Conservation (phyloP, 1,284 basidiomycete species). For the Leccinum laetum region DNA sequence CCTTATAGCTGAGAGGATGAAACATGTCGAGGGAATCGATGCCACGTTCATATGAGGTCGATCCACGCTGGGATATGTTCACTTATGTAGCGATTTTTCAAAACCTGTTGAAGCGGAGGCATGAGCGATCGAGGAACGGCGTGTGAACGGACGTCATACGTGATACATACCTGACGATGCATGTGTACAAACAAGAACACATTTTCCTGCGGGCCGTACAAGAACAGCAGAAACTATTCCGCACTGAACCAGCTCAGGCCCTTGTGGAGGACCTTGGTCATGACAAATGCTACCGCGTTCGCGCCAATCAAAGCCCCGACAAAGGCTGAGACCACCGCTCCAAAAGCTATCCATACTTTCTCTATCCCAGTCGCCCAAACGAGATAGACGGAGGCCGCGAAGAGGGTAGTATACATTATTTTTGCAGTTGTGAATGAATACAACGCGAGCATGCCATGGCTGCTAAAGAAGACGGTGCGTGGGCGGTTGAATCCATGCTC, state of each 20-base stretch:
- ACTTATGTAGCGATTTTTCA: too few species aligned
- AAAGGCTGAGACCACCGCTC: slow-evolving; percentile 48
- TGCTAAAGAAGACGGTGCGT: slow-evolving; percentile 76
- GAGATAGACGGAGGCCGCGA: slow-evolving; percentile 47
- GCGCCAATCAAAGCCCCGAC: slow-evolving; percentile 62
- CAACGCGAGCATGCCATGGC: slow-evolving; percentile 69
- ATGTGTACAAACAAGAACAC: too few species aligned
- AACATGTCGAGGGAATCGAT: too few species aligned
- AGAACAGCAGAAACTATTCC: slow-evolving; percentile 67
- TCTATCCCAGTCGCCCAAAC: slow-evolving; percentile 35
- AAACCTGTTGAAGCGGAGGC: too few species aligned
- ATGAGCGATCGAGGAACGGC: too few species aligned
- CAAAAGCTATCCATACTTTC: slow-evolving; percentile 33
- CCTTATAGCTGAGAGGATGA: too few species aligned
- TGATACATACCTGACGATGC: too few species aligned
- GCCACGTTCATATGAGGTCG: too few species aligned
- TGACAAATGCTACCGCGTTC: slow-evolving; percentile 74
- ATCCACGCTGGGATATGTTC: too few species aligned
- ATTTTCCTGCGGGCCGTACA: slow-evolving; percentile 55
- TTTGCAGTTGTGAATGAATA: slow-evolving; percentile 77
- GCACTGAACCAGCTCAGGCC: slow-evolving; percentile 80
- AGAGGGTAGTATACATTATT: slow-evolving; percentile 62
- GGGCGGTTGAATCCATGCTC: slow-evolving; percentile 57
- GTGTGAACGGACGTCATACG: too few species aligned
- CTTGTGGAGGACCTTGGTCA: slow-evolving; percentile 65